Percentiles rank a stretch among this genome's conserved stretches.
Conservation (phyloP, 2,329 filamentous ascomycete genomes). For the Aspergillus luchuensis region DNA sequence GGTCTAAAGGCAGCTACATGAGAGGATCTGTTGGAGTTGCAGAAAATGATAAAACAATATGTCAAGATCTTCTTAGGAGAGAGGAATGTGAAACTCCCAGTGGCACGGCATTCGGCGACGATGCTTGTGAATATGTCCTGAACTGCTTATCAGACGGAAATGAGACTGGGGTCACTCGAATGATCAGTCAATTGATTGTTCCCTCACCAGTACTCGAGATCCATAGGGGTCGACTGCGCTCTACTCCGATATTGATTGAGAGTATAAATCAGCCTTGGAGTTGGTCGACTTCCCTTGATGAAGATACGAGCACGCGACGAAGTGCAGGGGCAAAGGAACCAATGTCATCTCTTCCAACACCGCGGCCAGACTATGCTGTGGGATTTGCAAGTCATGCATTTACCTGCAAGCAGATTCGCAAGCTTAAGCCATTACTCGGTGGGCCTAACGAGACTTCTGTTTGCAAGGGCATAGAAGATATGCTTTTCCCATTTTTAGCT, state of each 20-base stretch:
- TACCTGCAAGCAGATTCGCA: not conserved
- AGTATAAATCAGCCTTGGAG: not conserved
- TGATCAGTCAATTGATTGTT: not conserved
- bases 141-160: not conserved
- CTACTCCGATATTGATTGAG: not conserved
- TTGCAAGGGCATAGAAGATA: not conserved
- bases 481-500: conserved; percentile 11
- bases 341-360: not conserved
- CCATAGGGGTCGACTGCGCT: not conserved
- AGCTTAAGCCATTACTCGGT: not conserved
- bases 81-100: not conserved
- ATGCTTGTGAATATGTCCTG: not conserved
- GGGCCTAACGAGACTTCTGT: not conserved
- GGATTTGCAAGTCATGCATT: not conserved
- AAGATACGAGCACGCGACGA: not conserved
- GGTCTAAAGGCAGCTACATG: too few relatives aligned
- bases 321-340: too few relatives aligned
- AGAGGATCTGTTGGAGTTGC: not conserved
- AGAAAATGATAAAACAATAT: not conserved
- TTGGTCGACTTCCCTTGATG: not conserved
- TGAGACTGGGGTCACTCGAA: not conserved
- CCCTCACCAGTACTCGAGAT: not conserved
- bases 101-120: not conserved
- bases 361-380: conserved; percentile 8
- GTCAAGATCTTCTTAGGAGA: not conserved